A percentile compares a stretch with the other conserved stretches of the same genome.
These are phyloP conservation scores for Alternaria consortialis DNA, from an alignment of 2,329 filamentous ascomycete genomes.

Conservation along the genomic window DNA sequence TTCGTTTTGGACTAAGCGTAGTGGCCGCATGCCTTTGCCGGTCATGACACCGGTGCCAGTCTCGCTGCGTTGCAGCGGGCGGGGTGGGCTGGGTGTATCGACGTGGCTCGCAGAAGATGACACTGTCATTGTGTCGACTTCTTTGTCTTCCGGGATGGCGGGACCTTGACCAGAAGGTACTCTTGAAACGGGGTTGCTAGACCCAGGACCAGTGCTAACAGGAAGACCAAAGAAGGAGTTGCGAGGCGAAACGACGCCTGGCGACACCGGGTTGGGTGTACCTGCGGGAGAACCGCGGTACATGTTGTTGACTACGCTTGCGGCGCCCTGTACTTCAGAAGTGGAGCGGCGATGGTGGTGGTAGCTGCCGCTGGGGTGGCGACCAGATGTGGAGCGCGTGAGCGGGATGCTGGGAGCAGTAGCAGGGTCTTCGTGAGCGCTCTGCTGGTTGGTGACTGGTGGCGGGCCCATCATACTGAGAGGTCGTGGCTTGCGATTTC, in stretches of 20 bases:
- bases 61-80: slow-evolving; percentile 63
- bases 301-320: slow-evolving; percentile 86
- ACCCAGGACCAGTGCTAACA: slow-evolving; percentile 50
- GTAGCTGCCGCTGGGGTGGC: slow-evolving; percentile 46
- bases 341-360: slow-evolving; percentile 56
- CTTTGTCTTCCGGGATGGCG: slow-evolving; percentile 44
- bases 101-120: slow-evolving; percentile 38
- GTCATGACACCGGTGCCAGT: slow-evolving; percentile 55
- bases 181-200: slow-evolving; percentile 49
- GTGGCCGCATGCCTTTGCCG: slow-evolving; percentile 77
- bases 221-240: slow-evolving; percentile 55
- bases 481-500: slow-evolving; percentile 55
- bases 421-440: slow-evolving; percentile 67
- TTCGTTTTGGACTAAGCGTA: slow-evolving; percentile 84
- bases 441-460: slow-evolving; percentile 39
- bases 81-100: slow-evolving; percentile 59
- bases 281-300: slow-evolving; percentile 67
- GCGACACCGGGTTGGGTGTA: slow-evolving; percentile 59
- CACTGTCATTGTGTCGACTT: slow-evolving; percentile 39
- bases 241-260: slow-evolving; percentile 47
- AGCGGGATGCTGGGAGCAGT: slow-evolving; percentile 82
- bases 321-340: slow-evolving; percentile 65
- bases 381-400: slow-evolving; percentile 63
- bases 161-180: slow-evolving; percentile 46
- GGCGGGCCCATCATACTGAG: slow-evolving; percentile 46